Conservation (phyloP, 1,139 yeast species). For the Pichia sp. region DNA sequence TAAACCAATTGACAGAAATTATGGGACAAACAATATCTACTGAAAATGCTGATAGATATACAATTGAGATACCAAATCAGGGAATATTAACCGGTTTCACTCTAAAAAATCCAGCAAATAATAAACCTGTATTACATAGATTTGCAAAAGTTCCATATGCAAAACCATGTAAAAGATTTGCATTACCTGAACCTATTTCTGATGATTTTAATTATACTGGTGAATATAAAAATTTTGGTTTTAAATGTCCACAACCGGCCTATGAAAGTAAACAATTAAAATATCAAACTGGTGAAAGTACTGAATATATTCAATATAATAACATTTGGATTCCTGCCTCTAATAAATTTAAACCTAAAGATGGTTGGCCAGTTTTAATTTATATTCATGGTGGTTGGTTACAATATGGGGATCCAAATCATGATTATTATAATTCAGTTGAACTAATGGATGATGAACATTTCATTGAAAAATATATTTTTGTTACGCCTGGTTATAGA, state of each 20-base stretch:
- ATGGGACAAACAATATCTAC: slow-evolving; percentile 25
- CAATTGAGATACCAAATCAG: slow-evolving; percentile 16
- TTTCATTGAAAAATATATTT: slow-evolving; percentile 29
- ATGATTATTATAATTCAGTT: slow-evolving; percentile 19
- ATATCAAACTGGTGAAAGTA: slow-evolving; percentile 22
- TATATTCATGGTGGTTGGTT: slow-evolving; percentile 40
- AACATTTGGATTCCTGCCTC: slow-evolving; percentile 38
- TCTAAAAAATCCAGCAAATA: slow-evolving; percentile 15
- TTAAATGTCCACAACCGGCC: slow-evolving; percentile 34
- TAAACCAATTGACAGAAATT: not conserved
- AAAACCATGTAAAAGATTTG: slow-evolving; percentile 19
- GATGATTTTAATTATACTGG: slow-evolving; percentile 33
- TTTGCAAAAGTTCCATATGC: slow-evolving; percentile 23
- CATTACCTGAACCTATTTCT: slow-evolving; percentile 23
- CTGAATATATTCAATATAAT: slow-evolving; percentile 33
- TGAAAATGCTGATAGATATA: slow-evolving; percentile 14
- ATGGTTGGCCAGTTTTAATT: slow-evolving; percentile 37
- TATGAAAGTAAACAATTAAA: slow-evolving; percentile 27
- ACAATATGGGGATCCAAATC: slow-evolving; percentile 34
- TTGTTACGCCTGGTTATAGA: slow-evolving; percentile 37
- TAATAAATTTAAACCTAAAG: slow-evolving; percentile 28
- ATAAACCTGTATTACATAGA: slow-evolving; percentile 16
- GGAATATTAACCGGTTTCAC: slow-evolving; percentile 21
- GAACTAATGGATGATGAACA: slow-evolving; percentile 27
- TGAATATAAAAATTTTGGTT: slow-evolving; percentile 30